Base-by-base conservation (phyloP, 2,329 filamentous ascomycete genomes). In the Pseudofabraea citricarpa region DNA sequence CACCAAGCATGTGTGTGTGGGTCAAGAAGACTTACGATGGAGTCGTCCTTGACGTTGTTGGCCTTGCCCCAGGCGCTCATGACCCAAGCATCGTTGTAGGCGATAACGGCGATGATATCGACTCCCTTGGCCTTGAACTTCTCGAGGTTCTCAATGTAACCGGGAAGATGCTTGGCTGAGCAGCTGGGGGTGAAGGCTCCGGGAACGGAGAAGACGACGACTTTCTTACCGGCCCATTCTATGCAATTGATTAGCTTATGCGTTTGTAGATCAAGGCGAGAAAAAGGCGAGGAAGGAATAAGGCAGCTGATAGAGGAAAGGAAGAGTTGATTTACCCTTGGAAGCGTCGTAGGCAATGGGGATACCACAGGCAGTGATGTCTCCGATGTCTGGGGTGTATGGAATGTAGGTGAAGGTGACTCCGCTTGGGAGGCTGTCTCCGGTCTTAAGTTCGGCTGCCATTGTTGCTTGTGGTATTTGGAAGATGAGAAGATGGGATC, bases 11-110 rank as follows among this genome's bases (percentile, higher is more conserved):
- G 5, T 6, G 36, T 22, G 26, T 15, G 6, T 5, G 13, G 31
- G 5, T 36, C 15, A 38, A 5, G 21, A 21, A 36, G 31, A 66
- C 73, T 46, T 65, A 83, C 74, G 57, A 85, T 79, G 58, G 78
- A 75, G 48, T 85, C 77, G 38, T 71, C 71, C 57, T 74, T 80
- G 52, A 85, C 74, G 12, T 68, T 68, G 62, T 87, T 86, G 55
- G 83, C 82, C 69, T 87, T 87, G 58, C 77, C 77, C 81, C 81
- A 85, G 23, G 81, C 81, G 60, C 74, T 79, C 82, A 87, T 86
- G 51, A 87, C 83, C 60, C 68, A 85, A 13, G 77, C 71, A 65
- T 87, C 83, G 60, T 87, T 87, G 64, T 66, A 81, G 16, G 82
- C 81, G 56, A 86, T 77, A 48, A 83, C 75, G 31, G 79, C 81